Evolutionary conservation across 768 basidiomycete species (phyloP), one percentile per base, ranked within the genome.

Genomic region (Kwoniella pini): DNA sequence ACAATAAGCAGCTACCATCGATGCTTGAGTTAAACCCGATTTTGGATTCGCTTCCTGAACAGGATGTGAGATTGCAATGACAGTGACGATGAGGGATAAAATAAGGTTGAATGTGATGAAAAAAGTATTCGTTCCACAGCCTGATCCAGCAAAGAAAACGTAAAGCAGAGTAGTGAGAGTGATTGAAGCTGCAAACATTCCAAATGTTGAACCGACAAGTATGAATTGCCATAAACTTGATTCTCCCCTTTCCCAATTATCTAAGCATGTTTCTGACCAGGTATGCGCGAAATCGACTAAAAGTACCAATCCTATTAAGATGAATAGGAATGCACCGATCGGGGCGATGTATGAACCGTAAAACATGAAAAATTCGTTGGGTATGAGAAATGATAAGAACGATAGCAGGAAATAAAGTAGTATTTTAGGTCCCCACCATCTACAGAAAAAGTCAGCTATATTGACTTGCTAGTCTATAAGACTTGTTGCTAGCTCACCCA

Each of bases 371-470:
- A 94, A 93, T 46, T 85, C 88, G 77, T 97, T 97, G 0, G 95
- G 96, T 71, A 98, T 95, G 79, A 94, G 87, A 83, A 98, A 99
- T 0, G 90, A 88, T 22, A 88, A 79, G 63, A 83, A 83, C 46
- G 92, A 81, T 58, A 99, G 84, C 63, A 91, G 70, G 33, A 96
- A 75, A 91, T 94, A 99, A 9, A 89, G 81, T 9, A 96, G 83
- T 51, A 90, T 86, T 76, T 99, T 99, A 2, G 93, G 95, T 22
- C 96, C 96, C 96, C 96, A 99, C 93, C 93, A 99, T 27, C 93
- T 95, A 67, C 17, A 26, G 26, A 28, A 5, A 21, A 17, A 1
- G 5, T 62, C 33, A 57, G 49, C 46, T 54, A 19, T 36, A 7
- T 36, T 36, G 51, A 5, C 5, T 38, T 21, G 13, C 21, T 3